Percentiles rank a stretch among this genome's conserved stretches.
phyloP scores from a whole-genome alignment of 1,284 basidiomycete species.

The Vanrija pseudolonga region DNA sequence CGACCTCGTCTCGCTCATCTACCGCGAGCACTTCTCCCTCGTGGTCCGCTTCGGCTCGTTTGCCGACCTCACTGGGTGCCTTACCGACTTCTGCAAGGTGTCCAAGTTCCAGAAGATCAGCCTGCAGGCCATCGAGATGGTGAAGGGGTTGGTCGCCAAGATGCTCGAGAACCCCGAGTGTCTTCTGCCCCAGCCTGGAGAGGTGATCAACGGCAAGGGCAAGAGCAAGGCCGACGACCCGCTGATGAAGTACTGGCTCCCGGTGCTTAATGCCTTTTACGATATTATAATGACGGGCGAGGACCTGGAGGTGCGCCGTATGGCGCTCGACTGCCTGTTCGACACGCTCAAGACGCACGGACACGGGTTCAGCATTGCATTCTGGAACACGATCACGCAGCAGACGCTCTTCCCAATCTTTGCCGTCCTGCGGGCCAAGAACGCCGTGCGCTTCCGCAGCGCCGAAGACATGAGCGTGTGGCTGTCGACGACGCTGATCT shows the following conservation, averaged over 20 bases:
- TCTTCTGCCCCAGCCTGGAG: conserved; percentile 53
- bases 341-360: conserved; percentile 91
- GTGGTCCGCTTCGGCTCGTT: conserved; percentile 92
- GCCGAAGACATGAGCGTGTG: conserved; percentile 99
- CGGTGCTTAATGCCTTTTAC: conserved; percentile 92
- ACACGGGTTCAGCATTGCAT: conserved; percentile 77
- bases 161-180: conserved; percentile 87
- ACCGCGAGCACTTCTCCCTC: conserved; percentile 83
- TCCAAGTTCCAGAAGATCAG: conserved; percentile 99
- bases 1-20: conserved; percentile 88
- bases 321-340: conserved; percentile 93
- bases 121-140: conserved; percentile 92
- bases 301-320: conserved; percentile 92
- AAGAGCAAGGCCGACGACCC: conserved; percentile 62
- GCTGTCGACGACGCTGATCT: conserved; percentile 99
- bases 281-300: conserved; percentile 99
- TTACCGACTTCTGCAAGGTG: conserved; percentile 99
- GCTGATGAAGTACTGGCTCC: conserved; percentile 96
- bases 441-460: conserved; percentile 84
- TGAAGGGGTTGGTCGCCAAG: conserved; percentile 82
- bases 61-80: conserved; percentile 91
- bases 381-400: conserved; percentile 97
- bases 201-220: conserved; percentile 12
- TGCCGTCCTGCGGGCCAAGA: conserved; percentile 67
- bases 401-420: conserved; percentile 99